Evolutionary conservation across 2,329 filamentous ascomycete species (phyloP), one percentile per base, ranked within the genome.

Genomic region (Fusarium siculi): DNA sequence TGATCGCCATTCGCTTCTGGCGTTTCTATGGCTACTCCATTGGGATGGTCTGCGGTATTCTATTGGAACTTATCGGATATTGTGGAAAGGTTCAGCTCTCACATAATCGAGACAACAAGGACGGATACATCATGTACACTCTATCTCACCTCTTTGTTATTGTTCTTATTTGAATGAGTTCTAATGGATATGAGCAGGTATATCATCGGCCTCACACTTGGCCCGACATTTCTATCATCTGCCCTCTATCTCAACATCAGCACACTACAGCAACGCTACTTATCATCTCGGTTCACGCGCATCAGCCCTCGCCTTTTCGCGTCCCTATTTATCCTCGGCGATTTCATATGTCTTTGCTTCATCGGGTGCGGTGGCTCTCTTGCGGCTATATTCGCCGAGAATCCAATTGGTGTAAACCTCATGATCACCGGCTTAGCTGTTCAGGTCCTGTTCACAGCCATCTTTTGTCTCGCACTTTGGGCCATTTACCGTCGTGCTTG

Each of bases 361-460:
- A 58, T 58, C 11, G 55, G 55, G 25, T 58, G 55, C 1, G 55
- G 55, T 3, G 55, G 55, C 5, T 58, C 55, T n/a, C 34, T 58
- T n/a, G 43, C 55, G 9, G 55, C 55, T 39, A 58, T 58, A 12
- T 58, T 30, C 16, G 43, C 34, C 7, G 55, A 50, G 2, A 50
- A 23, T 4, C 55, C 43, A 36, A 39, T 58, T 6, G 55, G 55
- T 14, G 8, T 39, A 15, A 14, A 58, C 25, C 32, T 58, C 10
- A 52, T 58, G 43, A 50, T 58, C 19, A n/a, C 55, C 7, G 43
- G 55, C 23, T 28, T 58, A 6, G 55, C 55, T 52, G 55, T 58
- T n/a, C 55, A 58, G 21, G 43, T 50, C n/a, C 21, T 58, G 15
- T 58, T 58, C 28, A 58, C 43, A 0, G 25, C 19, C 14, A 14